Percentiles rank a stretch among this genome's conserved stretches.
phyloP scores from a whole-genome alignment of 768 basidiomycete species.

The Mycena haematopus region DNA sequence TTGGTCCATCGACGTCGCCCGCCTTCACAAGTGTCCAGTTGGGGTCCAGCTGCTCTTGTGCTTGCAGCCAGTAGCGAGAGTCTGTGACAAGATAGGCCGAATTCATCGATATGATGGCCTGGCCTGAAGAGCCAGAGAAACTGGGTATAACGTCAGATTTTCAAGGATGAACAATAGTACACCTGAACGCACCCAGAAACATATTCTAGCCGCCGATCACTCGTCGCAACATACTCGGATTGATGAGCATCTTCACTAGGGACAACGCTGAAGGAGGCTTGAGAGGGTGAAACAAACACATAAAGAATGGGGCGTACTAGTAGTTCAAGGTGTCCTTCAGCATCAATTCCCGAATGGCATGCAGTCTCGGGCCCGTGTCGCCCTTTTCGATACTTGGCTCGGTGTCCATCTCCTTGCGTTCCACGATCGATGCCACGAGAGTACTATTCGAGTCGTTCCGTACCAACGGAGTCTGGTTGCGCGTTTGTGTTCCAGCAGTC shows the following conservation, averaged over 20 bases:
- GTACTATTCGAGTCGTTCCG: constrained; percentile 75
- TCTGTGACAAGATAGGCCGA: constrained; percentile 80
- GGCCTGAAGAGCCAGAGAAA: constrained; percentile 71
- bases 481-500: constrained; percentile 35
- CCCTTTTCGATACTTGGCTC: constrained; percentile 58
- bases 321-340: constrained; percentile 71
- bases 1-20: constrained; percentile 58
- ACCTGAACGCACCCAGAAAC: constrained; percentile 63
- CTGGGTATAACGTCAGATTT: constrained; percentile 39
- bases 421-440: constrained; percentile 63
- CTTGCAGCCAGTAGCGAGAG: constrained; percentile 86
- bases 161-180: constrained; percentile 34
- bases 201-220: constrained; percentile 81
- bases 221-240: constrained; percentile 79
- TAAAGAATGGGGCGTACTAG: constrained; percentile 59
- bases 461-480: constrained; percentile 26
- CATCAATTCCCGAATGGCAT: constrained; percentile 71
- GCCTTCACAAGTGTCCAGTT: constrained; percentile 77
- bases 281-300: constrained; percentile 7
- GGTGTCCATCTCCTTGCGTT: constrained; percentile 67
- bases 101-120: constrained; percentile 70
- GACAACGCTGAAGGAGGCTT: constrained; percentile 57
- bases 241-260: constrained; percentile 85
- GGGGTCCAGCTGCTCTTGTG: constrained; percentile 67
- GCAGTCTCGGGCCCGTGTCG: constrained; percentile 66